phyloP scores from a whole-genome alignment of 495 filamentous ascomycete species.

The Penicillium steckii region DNA sequence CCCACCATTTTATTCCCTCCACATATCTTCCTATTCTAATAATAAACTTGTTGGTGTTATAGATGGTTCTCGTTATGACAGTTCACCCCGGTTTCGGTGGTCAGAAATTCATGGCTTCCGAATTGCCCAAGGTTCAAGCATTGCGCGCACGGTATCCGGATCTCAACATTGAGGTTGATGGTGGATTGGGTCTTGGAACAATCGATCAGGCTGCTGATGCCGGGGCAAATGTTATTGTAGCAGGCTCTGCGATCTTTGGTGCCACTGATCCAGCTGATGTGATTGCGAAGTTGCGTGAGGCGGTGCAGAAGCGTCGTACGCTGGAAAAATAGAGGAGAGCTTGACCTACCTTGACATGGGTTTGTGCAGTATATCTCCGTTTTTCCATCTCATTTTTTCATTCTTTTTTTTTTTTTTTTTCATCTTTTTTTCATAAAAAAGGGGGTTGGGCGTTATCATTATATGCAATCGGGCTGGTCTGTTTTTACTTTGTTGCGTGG shows the following conservation, averaged over 20 bases:
- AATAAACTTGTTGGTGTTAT: too few species aligned
- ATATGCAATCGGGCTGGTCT: neutral
- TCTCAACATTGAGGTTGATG: slow-evolving; percentile 96
- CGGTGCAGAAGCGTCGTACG: slow-evolving; percentile 62
- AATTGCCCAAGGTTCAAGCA: slow-evolving; percentile 87
- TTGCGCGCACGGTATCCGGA: slow-evolving; percentile 83
- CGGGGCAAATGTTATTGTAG: slow-evolving; percentile 96
- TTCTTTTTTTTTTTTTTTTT: neutral
- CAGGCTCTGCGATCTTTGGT: slow-evolving; percentile 95
- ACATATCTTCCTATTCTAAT: neutral
- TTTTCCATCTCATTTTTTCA: too few species aligned
- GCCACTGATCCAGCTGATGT: slow-evolving; percentile 84
- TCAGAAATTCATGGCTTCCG: slow-evolving; percentile 95
- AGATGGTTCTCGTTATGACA: slow-evolving; percentile 99
- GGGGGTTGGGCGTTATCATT: slow-evolving; percentile 22
- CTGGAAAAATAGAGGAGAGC: neutral
- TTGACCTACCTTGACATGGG: neutral
- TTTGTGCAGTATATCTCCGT: neutral
- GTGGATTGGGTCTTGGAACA: slow-evolving; percentile 81
- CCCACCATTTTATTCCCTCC: slow-evolving; percentile 4
- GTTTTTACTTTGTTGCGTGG: slow-evolving; percentile 5
- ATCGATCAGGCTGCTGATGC: slow-evolving; percentile 94
- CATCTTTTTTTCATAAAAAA: slow-evolving; percentile 12
- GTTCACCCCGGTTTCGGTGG: slow-evolving; percentile 97
- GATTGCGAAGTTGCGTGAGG: slow-evolving; percentile 72